Percentiles rank a stretch among this genome's conserved stretches.
Evolutionary conservation across 352 stramenopile genomes (phyloP).

Genomic region (Globisporangium spinosum): DNA sequence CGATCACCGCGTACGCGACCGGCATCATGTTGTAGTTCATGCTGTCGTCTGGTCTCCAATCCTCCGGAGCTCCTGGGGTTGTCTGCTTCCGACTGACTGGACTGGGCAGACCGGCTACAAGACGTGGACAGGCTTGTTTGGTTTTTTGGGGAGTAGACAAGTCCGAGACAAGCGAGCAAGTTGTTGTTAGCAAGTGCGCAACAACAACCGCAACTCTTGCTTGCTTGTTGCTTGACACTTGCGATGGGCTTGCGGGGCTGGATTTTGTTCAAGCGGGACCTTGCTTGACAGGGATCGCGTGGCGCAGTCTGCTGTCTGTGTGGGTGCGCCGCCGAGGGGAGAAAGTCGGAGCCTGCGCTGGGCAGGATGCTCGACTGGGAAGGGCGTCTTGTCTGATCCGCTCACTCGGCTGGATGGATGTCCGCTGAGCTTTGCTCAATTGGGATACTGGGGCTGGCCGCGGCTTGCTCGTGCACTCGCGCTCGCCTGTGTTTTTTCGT

Average conservation of each 20-base stretch:
- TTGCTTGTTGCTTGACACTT: conserved; percentile 6
- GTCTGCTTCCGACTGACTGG: not conserved
- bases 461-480: not conserved
- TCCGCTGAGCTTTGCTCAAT: not conserved
- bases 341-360: conserved; percentile 2
- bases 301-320: not conserved
- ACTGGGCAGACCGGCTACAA: not conserved
- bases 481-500: not conserved
- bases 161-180: not conserved
- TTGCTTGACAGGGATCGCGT: not conserved
- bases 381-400: not conserved
- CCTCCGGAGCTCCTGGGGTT: not conserved
- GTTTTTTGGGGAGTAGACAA: not conserved
- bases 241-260: not conserved
- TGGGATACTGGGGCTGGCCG: too few relatives aligned
- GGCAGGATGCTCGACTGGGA: not conserved
- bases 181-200: not conserved
- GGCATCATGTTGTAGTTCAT: conserved; percentile 18
- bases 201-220: not conserved
- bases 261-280: not conserved
- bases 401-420: conserved; percentile 1
- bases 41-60: not conserved
- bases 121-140: not conserved
- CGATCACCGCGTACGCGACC: conserved; percentile 9
- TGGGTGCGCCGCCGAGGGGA: not conserved